Conservation (phyloP, 495 filamentous ascomycete species). For the Tuber melanosporum region DNA sequence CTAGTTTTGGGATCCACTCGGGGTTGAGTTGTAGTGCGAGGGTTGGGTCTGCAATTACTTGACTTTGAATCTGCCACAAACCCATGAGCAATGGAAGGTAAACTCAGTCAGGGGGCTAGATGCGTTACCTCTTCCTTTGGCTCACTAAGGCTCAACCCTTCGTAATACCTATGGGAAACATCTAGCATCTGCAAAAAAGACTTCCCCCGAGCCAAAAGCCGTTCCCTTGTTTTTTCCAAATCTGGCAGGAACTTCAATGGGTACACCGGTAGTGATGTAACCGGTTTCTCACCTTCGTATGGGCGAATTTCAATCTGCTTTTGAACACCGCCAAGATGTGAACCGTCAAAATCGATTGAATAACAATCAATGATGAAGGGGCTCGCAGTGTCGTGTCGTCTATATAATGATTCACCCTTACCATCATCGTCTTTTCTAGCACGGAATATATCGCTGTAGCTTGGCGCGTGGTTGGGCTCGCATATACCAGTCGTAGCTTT, state of each 20-base stretch:
- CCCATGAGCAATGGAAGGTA: background rate
- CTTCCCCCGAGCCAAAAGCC: background rate
- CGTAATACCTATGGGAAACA: slow-evolving; percentile 6
- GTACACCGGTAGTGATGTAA: background rate
- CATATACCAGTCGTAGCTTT: background rate
- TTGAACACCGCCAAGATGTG: background rate
- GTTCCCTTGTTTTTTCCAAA: background rate
- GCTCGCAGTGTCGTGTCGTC: background rate
- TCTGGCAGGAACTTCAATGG: background rate
- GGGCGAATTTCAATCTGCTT: slow-evolving; percentile 1
- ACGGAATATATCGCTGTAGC: slow-evolving; percentile 1
- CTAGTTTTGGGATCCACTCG: background rate
- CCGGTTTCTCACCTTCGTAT: background rate
- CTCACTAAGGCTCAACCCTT: slow-evolving; percentile 4
- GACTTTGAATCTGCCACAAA: slow-evolving; percentile 8
- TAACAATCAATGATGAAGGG: background rate
- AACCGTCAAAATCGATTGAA: background rate
- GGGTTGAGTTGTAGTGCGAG: slow-evolving; percentile 12
- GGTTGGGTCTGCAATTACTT: slow-evolving; percentile 5
- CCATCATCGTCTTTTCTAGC: background rate
- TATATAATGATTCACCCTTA: background rate
- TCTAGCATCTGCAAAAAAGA: background rate
- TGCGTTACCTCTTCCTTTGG: slow-evolving; percentile 8
- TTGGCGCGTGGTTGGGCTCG: background rate
- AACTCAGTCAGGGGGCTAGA: background rate